Evolutionary conservation across 1,139 yeast genomes (phyloP).

Genomic region (Cylindricascospora bacillispora): DNA sequence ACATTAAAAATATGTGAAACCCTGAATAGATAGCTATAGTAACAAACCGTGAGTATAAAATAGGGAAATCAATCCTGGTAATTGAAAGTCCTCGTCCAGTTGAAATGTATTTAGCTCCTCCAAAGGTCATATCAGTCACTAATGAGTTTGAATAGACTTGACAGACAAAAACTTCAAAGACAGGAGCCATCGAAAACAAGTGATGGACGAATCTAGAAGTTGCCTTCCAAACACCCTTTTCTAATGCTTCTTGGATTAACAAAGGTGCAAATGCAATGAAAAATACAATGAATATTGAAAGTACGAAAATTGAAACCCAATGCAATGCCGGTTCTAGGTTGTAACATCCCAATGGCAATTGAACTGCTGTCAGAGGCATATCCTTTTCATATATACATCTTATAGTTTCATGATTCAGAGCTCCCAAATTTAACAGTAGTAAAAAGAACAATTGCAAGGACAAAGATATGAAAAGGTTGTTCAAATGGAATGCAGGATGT

Average conservation of each 20-base stretch:
- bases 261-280: constrained; percentile 75
- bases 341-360: constrained; percentile 61
- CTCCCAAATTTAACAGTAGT: constrained; percentile 54
- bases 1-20: constrained; percentile 38
- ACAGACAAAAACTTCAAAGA: constrained; percentile 81
- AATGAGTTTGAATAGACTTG: constrained; percentile 69
- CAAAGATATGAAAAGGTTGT: constrained; percentile 64
- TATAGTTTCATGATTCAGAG: constrained; percentile 48
- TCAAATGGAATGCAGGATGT: constrained; percentile 82
- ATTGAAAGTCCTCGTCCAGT: constrained; percentile 85
- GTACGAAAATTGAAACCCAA: constrained; percentile 72
- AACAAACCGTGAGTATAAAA: constrained; percentile 53
- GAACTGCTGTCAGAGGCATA: constrained; percentile 46
- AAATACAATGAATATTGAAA: constrained; percentile 74
- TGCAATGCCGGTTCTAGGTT: constrained; percentile 60
- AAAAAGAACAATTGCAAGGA: constrained; percentile 63
- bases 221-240: constrained; percentile 60
- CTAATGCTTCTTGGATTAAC: constrained; percentile 66
- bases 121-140: constrained; percentile 55
- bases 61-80: constrained; percentile 45
- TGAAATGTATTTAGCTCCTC: constrained; percentile 74
- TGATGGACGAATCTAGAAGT: constrained; percentile 48
- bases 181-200: constrained; percentile 60
- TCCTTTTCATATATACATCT: constrained; percentile 43
- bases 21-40: constrained; percentile 58